Evolutionary conservation across 257 asterid species (phyloP).

Genomic region (Voacanga thouarsii): DNA sequence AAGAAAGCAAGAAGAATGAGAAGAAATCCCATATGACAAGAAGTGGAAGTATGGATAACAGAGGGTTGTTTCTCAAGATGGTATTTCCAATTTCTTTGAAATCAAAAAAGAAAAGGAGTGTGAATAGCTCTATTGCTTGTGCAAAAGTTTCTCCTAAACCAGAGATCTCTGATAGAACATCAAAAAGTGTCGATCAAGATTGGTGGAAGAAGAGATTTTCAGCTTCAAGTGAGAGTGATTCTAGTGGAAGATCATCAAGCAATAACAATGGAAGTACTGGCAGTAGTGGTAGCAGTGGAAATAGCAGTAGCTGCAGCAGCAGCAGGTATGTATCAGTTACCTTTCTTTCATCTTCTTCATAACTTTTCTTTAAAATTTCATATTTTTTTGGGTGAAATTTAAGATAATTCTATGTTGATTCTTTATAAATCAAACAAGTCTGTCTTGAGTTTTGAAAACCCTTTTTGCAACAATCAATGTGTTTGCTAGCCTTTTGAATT

Average conservation of each 20-base stretch:
- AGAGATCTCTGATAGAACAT: conserved; percentile 27
- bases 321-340: conserved; percentile 7
- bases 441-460: not conserved
- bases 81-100: conserved; percentile 47
- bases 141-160: conserved; percentile 54
- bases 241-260: conserved; percentile 31
- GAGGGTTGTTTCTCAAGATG: conserved; percentile 62
- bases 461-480: not conserved
- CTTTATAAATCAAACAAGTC: not conserved
- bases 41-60: conserved; percentile 43
- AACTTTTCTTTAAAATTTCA: not conserved
- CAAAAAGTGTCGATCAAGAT: conserved; percentile 45
- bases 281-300: conserved; percentile 26
- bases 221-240: conserved; percentile 52
- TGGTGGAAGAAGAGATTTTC: conserved; percentile 77
- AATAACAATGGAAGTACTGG: conserved; percentile 28
- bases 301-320: conserved; percentile 24
- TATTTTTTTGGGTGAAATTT: not conserved
- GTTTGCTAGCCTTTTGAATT: too few relatives aligned
- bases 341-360: not conserved
- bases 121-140: conserved; percentile 10
- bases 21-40: conserved; percentile 21
- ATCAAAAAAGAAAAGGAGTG: conserved; percentile 39
- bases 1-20: conserved; percentile 34
- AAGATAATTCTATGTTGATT: not conserved